Evolutionary conservation across 1,284 basidiomycete genomes (phyloP).

Genomic region (Boletus mariae): DNA sequence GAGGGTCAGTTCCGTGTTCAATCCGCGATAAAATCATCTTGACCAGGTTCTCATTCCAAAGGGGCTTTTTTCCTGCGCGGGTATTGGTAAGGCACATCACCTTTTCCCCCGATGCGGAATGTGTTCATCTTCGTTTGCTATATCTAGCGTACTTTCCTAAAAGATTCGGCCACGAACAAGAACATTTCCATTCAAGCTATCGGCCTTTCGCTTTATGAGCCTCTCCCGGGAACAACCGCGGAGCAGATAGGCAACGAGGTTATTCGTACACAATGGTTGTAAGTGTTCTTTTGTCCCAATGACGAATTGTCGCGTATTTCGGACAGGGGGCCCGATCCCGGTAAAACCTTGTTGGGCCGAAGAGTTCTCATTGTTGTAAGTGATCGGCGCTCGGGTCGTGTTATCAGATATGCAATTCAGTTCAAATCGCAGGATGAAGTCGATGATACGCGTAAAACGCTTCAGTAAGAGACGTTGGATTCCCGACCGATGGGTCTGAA

Average conservation of each 20-base stretch:
- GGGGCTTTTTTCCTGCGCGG: constrained; percentile 92
- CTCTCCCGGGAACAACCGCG: constrained; percentile 68
- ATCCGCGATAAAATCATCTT: constrained; percentile 9
- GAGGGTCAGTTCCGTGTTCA: constrained; percentile 57
- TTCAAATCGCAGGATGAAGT: constrained; percentile 73
- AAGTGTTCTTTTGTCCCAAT: constrained; percentile 36
- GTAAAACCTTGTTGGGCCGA: constrained; percentile 73
- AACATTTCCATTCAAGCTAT: constrained; percentile 91
- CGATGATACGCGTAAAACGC: constrained; percentile 89
- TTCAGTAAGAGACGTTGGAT: constrained; percentile 53
- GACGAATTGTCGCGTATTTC: constrained; percentile 5
- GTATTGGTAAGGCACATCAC: constrained; percentile 62
- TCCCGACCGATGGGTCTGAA: constrained; percentile 3
- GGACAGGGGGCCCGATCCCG: constrained; percentile 56
- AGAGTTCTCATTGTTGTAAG: constrained; percentile 80
- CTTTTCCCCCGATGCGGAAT: neutral
- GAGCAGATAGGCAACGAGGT: constrained; percentile 84
- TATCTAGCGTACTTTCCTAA: constrained; percentile 78
- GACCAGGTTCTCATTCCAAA: constrained; percentile 32
- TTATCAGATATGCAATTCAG: constrained; percentile 11
- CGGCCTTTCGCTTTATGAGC: constrained; percentile 89
- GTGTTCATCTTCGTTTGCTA: neutral
- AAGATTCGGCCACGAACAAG: constrained; percentile 66
- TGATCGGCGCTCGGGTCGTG: constrained; percentile 16
- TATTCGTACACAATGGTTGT: constrained; percentile 91